phyloP scores from a whole-genome alignment of 176 grass and related monocot species.

The Puya raimondii region DNA sequence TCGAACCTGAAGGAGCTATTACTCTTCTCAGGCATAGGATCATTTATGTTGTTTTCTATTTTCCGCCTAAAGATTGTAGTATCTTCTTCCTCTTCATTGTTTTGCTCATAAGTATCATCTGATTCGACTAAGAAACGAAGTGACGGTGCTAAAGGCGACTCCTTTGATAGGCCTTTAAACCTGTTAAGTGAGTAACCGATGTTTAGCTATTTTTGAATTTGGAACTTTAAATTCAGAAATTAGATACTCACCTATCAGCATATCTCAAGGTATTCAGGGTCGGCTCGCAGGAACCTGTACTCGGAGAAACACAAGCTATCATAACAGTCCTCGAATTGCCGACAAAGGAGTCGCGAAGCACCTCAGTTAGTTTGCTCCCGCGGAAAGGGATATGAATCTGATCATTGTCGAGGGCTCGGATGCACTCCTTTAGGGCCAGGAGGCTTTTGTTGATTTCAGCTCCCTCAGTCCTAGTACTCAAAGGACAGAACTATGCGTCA shows the following conservation, averaged over 20 bases:
- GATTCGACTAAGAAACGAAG: conserved; percentile 9
- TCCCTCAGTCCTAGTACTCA: conserved; percentile 31
- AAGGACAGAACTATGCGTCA: neutral
- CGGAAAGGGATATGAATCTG: conserved; percentile 77
- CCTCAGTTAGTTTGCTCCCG: conserved; percentile 83
- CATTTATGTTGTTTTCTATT: conserved; percentile 13
- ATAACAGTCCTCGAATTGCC: conserved; percentile 65
- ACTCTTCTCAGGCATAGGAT: conserved; percentile 15
- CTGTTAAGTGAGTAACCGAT: conserved; percentile 19
- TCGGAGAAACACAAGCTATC: conserved; percentile 78
- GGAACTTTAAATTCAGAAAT: neutral
- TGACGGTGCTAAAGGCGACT: neutral
- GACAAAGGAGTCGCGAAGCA: conserved; percentile 73
- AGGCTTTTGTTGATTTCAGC: conserved; percentile 71
- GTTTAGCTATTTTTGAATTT: conserved; percentile 2
- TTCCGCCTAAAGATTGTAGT: conserved; percentile 11
- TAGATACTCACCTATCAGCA: conserved; percentile 39
- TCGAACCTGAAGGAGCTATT: conserved; percentile 15
- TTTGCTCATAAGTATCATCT: conserved; percentile 21
- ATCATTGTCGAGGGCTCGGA: conserved; percentile 73
- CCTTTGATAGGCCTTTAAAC: conserved; percentile 42
- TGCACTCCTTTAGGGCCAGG: conserved; percentile 78
- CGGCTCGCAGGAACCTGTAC: conserved; percentile 60
- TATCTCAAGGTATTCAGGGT: conserved; percentile 62
- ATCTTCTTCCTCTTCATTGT: conserved; percentile 16